These are phyloP conservation scores for Chalciporus piperatus DNA, from an alignment of 768 basidiomycete species.

Conservation along the genomic window DNA sequence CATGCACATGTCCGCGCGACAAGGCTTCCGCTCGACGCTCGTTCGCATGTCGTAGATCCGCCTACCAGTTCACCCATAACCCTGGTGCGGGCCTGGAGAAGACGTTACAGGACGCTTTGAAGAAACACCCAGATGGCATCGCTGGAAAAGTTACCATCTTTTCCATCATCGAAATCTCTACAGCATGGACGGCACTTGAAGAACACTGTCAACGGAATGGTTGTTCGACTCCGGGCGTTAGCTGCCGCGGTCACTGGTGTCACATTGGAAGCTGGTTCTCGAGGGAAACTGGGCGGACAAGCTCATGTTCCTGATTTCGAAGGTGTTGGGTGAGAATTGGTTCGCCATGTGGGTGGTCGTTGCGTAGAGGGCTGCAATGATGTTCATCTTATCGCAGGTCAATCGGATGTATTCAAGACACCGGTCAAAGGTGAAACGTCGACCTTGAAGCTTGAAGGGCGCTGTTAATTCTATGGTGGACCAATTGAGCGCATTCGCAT, in stretches of 20 bases:
- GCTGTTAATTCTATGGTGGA: constrained; percentile 97
- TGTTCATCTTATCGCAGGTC: constrained; percentile 41
- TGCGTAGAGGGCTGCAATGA: neutral
- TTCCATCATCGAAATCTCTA: no score
- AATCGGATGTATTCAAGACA: constrained; percentile 83
- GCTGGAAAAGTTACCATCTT: no score
- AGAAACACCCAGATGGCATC: no score
- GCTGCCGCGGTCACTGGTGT: constrained; percentile 84
- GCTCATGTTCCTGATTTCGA: constrained; percentile 86
- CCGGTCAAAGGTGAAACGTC: constrained; percentile 86
- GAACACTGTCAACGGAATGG: constrained; percentile 56
- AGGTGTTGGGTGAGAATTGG: constrained; percentile 87
- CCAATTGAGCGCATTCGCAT: constrained; percentile 81
- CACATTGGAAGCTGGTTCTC: constrained; percentile 80
- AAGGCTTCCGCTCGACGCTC: no score
- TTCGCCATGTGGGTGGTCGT: constrained; percentile 54
- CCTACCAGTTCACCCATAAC: no score
- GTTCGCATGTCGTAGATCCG: no score
- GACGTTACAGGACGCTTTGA: no score
- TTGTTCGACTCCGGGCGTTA: constrained; percentile 53
- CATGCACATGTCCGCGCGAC: no score
- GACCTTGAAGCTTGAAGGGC: constrained; percentile 70
- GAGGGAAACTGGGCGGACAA: constrained; percentile 87
- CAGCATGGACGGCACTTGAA: no score
- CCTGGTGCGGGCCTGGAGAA: no score